phyloP scores from a whole-genome alignment of 2,329 filamentous ascomycete genomes.

The Colletotrichum tanaceti region DNA sequence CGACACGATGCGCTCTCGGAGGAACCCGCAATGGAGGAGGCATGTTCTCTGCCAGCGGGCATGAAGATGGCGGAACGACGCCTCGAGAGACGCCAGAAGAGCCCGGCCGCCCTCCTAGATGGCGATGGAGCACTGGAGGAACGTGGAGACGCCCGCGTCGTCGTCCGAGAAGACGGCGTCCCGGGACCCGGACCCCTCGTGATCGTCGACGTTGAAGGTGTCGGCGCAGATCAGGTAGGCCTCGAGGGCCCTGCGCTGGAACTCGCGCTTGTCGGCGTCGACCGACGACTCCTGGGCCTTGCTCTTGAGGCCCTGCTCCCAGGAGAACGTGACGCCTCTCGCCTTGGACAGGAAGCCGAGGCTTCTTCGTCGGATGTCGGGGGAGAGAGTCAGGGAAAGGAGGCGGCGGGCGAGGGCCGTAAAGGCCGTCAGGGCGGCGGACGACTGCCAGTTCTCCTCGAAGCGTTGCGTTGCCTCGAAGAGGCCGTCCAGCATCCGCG shows the following conservation, averaged over 20 bases:
- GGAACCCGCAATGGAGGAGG: neutral
- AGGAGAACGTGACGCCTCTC: slow-evolving; percentile 52
- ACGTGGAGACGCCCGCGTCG: slow-evolving; percentile 42
- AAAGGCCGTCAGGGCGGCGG: slow-evolving; percentile 53
- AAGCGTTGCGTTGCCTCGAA: slow-evolving; percentile 49
- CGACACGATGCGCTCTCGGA: neutral
- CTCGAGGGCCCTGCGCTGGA: slow-evolving; percentile 51
- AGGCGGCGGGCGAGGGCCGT: slow-evolving; percentile 56
- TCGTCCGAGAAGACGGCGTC: slow-evolving; percentile 46
- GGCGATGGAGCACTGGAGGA: slow-evolving; percentile 52
- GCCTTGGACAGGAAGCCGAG: slow-evolving; percentile 48
- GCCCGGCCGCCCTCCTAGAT: slow-evolving; percentile 48
- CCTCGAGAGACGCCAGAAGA: neutral
- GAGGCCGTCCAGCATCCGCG: slow-evolving; percentile 50
- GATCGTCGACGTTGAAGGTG: slow-evolving; percentile 60
- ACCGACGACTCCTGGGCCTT: slow-evolving; percentile 44
- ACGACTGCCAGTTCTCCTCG: slow-evolving; percentile 64
- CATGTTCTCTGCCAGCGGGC: slow-evolving; percentile 12
- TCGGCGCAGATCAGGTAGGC: slow-evolving; percentile 55
- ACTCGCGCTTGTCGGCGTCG: slow-evolving; percentile 45
- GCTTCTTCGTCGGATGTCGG: slow-evolving; percentile 43
- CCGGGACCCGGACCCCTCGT: too few relatives aligned
- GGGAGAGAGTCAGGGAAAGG: slow-evolving; percentile 51
- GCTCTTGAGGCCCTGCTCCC: slow-evolving; percentile 51
- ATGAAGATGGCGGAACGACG: neutral